A percentile compares a stretch with the other conserved stretches of the same genome.
Conservation (phyloP, 352 stramenopile species). For the Aphanomyces invadans region DNA sequence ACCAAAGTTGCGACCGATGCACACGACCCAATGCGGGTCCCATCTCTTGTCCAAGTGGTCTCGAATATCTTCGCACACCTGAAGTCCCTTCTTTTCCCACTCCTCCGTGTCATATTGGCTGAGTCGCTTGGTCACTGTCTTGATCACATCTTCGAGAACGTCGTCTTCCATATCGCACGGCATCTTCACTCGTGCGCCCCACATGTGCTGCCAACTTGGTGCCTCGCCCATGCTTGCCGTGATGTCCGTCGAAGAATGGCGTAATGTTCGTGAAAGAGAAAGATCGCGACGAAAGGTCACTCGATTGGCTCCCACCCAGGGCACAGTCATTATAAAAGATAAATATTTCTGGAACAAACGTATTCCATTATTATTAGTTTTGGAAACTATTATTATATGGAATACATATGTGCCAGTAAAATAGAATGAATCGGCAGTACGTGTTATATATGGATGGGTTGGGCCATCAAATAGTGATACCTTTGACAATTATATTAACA, state of each 20-base stretch:
- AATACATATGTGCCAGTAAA: too few species aligned
- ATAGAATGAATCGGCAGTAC: too few species aligned
- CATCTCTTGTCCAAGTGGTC: constrained; percentile 63
- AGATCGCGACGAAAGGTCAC: constrained; percentile 10
- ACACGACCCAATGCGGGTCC: constrained; percentile 80
- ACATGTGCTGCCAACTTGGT: constrained; percentile 83
- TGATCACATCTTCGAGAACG: constrained; percentile 80
- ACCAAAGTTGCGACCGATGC: constrained; percentile 88
- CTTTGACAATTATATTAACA: too few species aligned
- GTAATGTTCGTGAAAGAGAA: too few species aligned
- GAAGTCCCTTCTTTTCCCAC: constrained; percentile 72
- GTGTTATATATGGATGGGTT: too few species aligned
- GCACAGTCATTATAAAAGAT: too few species aligned
- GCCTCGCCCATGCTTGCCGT: constrained; percentile 47
- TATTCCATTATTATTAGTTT: too few species aligned
- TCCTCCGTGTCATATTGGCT: constrained; percentile 70
- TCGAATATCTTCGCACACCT: constrained; percentile 74
- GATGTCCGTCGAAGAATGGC: neutral
- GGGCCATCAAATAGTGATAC: too few species aligned
- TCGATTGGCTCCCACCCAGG: neutral
- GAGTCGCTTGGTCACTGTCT: constrained; percentile 54
- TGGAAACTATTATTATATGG: too few species aligned
- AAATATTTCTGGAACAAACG: too few species aligned
- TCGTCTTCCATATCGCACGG: constrained; percentile 85
- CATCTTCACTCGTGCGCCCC: constrained; percentile 80